Conservation (phyloP, 2,329 filamentous ascomycete species). For the Plenodomus lindquistii region DNA sequence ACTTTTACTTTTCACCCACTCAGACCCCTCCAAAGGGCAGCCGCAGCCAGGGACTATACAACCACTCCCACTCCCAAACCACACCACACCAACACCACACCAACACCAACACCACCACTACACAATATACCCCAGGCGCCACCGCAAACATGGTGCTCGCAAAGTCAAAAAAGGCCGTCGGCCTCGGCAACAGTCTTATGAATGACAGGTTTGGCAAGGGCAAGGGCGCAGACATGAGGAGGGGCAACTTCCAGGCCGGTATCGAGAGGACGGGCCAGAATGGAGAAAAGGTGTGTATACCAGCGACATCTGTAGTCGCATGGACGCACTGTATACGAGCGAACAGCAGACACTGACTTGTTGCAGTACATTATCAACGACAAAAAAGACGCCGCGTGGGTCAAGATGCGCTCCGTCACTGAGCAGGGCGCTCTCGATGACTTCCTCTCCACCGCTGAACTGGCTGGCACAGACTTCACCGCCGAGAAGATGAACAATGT, state of each 20-base stretch:
- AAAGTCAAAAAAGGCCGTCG: conserved; percentile 94
- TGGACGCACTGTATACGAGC: neutral
- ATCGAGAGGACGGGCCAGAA: conserved; percentile 74
- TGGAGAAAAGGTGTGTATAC: conserved; percentile 67
- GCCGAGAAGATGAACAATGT: conserved; percentile 99
- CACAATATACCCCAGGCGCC: neutral
- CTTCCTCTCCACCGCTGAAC: conserved; percentile 91
- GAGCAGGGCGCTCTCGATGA: conserved; percentile 96
- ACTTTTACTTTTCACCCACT: conserved; percentile 20
- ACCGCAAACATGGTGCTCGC: conserved; percentile 67
- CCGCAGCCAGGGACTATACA: conserved; percentile 6
- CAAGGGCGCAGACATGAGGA: conserved; percentile 82
- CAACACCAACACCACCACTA: neutral
- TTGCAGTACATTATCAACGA: conserved; percentile 84
- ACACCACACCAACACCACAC: conserved; percentile 3
- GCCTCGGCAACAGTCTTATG: conserved; percentile 96
- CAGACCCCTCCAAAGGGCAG: neutral
- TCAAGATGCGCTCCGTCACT: conserved; percentile 99
- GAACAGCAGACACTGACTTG: conserved; percentile 25
- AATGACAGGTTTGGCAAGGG: conserved; percentile 97
- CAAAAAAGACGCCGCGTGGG: conserved; percentile 89
- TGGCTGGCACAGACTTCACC: conserved; percentile 98
- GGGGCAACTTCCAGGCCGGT: conserved; percentile 63
- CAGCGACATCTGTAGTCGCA: neutral
- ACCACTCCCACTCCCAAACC: conserved; percentile 22